These are phyloP conservation scores for Yarrowia sp. DNA, from an alignment of 805 yeast species.

Conservation along the genomic window DNA sequence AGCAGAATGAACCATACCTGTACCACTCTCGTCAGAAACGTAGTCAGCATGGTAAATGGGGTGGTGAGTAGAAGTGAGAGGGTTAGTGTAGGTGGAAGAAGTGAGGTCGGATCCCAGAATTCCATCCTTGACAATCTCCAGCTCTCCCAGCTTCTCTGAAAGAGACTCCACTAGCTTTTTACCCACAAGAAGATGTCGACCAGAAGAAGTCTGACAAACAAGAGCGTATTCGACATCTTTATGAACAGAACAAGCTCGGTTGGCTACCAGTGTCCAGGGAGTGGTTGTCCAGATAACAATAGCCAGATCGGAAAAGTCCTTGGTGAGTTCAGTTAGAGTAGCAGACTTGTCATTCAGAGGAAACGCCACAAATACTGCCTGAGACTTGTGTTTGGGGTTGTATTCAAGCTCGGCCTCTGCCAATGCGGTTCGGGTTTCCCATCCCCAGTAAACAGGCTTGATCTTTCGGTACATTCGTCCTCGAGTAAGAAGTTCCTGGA, in stretches of 20 bases:
- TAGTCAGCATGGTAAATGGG: constrained; percentile 78
- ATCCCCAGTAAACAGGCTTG: constrained; percentile 97
- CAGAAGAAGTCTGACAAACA: constrained; percentile 40
- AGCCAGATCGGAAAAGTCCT: constrained; percentile 17
- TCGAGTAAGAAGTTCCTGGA: constrained; percentile 58
- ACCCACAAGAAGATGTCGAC: constrained; percentile 54
- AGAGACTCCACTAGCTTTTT: constrained; percentile 45
- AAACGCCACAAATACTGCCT: constrained; percentile 42
- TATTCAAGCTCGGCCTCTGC: constrained; percentile 97
- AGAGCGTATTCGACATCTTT: constrained; percentile 56
- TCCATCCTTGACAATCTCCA: constrained; percentile 34
- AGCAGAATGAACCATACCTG: constrained; percentile 95
- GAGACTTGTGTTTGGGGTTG: constrained; percentile 66
- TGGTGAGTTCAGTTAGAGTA: not conserved
- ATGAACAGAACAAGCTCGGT: constrained; percentile 75
- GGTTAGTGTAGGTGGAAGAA: constrained; percentile 52
- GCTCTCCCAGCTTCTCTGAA: constrained; percentile 27
- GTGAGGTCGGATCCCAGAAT: constrained; percentile 44
- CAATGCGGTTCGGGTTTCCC: constrained; percentile 86
- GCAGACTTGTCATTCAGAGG: not conserved
- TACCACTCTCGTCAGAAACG: constrained; percentile 78
- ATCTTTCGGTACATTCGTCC: constrained; percentile 77
- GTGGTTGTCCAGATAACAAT: constrained; percentile 90
- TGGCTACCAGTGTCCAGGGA: constrained; percentile 94
- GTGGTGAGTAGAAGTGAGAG: constrained; percentile 42